These are phyloP conservation scores for Hymenoscyphus fructigenus DNA, from an alignment of 2,329 filamentous ascomycete species.

Conservation along the genomic window DNA sequence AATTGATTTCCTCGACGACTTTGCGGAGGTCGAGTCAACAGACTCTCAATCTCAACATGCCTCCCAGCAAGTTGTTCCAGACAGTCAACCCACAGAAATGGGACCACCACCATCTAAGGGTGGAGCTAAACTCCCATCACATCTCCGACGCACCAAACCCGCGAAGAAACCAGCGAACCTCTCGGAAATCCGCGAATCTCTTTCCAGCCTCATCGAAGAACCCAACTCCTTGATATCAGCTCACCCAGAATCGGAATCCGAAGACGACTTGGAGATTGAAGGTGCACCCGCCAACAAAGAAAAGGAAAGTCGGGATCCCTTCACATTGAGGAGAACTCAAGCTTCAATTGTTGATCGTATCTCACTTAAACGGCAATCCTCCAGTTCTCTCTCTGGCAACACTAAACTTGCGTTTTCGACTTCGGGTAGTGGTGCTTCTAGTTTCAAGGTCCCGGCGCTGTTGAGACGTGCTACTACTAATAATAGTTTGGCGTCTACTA, in stretches of 20 bases:
- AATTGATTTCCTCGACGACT: constrained; percentile 68
- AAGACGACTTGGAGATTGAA: constrained; percentile 48
- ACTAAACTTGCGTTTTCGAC: constrained; percentile 58
- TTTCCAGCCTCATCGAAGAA: constrained; percentile 81
- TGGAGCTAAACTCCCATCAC: constrained; percentile 54
- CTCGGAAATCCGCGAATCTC: constrained; percentile 76
- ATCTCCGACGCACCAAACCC: constrained; percentile 59
- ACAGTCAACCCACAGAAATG: constrained; percentile 49
- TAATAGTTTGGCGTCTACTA: constrained; percentile 40
- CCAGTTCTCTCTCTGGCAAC: constrained; percentile 37
- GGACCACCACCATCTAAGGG: constrained; percentile 43
- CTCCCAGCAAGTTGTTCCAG: constrained; percentile 41
- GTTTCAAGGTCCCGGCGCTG: constrained; percentile 69
- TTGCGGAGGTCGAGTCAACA: constrained; percentile 41
- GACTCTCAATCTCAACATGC: constrained; percentile 40
- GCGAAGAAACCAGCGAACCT: constrained; percentile 70
- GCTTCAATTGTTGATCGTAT: constrained; percentile 70
- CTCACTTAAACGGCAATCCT: constrained; percentile 60
- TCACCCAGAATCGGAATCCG: constrained; percentile 54
- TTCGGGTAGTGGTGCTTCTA: constrained; percentile 38
- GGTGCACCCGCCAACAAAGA: constrained; percentile 38
- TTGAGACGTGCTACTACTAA: constrained; percentile 73
- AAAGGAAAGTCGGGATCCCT: constrained; percentile 37
- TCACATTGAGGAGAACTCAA: constrained; percentile 40
- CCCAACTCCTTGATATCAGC: constrained; percentile 47